Evolutionary conservation across 2,329 filamentous ascomycete genomes (phyloP).

Genomic region (Ambrosiella xylebori): DNA sequence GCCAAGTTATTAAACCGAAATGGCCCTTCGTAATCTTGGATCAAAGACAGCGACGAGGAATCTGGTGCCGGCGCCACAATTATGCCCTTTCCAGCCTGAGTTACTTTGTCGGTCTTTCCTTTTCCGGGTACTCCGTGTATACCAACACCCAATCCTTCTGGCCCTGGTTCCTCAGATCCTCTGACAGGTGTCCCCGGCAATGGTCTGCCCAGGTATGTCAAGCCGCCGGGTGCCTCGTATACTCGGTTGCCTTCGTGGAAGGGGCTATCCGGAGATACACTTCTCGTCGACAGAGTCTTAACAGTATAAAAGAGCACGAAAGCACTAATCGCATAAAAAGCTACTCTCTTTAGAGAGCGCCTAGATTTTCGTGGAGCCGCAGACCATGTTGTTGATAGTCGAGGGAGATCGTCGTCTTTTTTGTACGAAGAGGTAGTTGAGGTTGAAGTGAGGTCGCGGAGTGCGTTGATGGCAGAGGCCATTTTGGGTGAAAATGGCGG

Average conservation of each 20-base stretch:
- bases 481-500: background rate
- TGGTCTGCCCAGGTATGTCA: background rate
- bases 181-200: slow-evolving; percentile 10
- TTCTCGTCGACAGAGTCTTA: background rate
- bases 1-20: slow-evolving; percentile 52
- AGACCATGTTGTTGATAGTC: slow-evolving; percentile 19
- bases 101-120: background rate
- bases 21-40: slow-evolving; percentile 43
- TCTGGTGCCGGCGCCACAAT: slow-evolving; percentile 10
- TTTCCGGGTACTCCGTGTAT: background rate
- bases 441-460: slow-evolving; percentile 15
- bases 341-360: slow-evolving; percentile 35
- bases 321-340: slow-evolving; percentile 27
- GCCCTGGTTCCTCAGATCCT: slow-evolving; percentile 9
- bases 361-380: slow-evolving; percentile 23
- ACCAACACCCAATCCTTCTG: background rate
- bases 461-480: slow-evolving; percentile 4
- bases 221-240: background rate
- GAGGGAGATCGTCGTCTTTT: slow-evolving; percentile 39
- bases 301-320: slow-evolving; percentile 1
- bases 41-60: too few relatives aligned
- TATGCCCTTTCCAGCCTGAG: background rate
- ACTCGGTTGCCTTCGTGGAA: slow-evolving; percentile 6
- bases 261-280: slow-evolving; percentile 9
- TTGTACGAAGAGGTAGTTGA: slow-evolving; percentile 29